Percentiles rank a stretch among this genome's conserved stretches.
Evolutionary conservation across 495 filamentous ascomycete species (phyloP).

Genomic region (Aspergillus panamensis): DNA sequence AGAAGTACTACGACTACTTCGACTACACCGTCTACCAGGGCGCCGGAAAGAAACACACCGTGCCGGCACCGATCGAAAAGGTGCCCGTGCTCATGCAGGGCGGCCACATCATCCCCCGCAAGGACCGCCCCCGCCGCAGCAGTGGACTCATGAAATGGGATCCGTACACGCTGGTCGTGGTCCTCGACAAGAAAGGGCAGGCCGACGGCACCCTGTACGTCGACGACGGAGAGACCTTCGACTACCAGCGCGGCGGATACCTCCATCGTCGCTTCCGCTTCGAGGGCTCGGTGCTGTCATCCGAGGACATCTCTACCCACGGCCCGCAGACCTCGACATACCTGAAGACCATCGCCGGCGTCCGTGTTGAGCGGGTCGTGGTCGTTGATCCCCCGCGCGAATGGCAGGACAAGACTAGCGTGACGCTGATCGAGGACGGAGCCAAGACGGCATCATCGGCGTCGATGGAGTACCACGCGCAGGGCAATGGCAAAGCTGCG

Average conservation of each 20-base stretch:
- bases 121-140: slow-evolving; percentile 80
- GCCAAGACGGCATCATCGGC: slow-evolving; percentile 53
- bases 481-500: slow-evolving; percentile 58
- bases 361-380: slow-evolving; percentile 78
- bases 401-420: slow-evolving; percentile 67
- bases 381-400: slow-evolving; percentile 70
- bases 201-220: slow-evolving; percentile 84
- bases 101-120: slow-evolving; percentile 85
- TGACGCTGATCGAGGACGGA: slow-evolving; percentile 66
- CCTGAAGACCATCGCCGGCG: slow-evolving; percentile 68
- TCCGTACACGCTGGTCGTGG: slow-evolving; percentile 85
- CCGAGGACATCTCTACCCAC: slow-evolving; percentile 43
- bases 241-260: slow-evolving; percentile 78
- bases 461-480: slow-evolving; percentile 57
- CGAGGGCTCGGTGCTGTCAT: slow-evolving; percentile 52
- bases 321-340: slow-evolving; percentile 67
- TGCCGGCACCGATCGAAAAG: slow-evolving; percentile 76
- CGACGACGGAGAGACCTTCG: slow-evolving; percentile 91
- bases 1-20: slow-evolving; percentile 93
- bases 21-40: slow-evolving; percentile 72
- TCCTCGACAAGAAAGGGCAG: slow-evolving; percentile 62
- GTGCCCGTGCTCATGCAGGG: slow-evolving; percentile 88
- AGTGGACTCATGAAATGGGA: slow-evolving; percentile 89
- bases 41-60: slow-evolving; percentile 59
- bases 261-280: slow-evolving; percentile 77